Percentiles rank a stretch among this genome's conserved stretches.
Evolutionary conservation across 345 rosid genomes (phyloP).

Genomic region (Cardiospermum halicacabum): DNA sequence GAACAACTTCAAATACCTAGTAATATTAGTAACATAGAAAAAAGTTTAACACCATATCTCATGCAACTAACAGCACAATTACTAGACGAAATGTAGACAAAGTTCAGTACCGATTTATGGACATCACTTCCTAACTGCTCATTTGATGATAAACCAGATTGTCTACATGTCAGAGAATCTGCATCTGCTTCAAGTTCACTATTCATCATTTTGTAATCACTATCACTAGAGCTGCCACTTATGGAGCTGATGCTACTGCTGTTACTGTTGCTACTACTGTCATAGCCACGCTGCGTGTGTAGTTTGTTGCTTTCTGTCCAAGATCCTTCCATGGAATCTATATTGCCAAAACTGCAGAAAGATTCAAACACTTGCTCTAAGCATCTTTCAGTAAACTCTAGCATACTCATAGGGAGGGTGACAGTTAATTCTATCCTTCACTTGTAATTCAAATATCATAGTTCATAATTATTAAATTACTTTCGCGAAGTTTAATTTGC

Average conservation of each 20-base stretch:
- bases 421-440: no score
- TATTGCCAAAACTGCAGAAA: conserved; percentile 60
- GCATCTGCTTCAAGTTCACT: conserved; percentile 99
- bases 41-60: not conserved
- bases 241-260: conserved; percentile 87
- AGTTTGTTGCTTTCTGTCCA: conserved; percentile 60
- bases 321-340: conserved; percentile 57
- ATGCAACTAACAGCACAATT: conserved; percentile 2
- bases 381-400: not conserved
- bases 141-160: conserved; percentile 76
- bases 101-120: conserved; percentile 55
- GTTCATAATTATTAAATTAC: no score
- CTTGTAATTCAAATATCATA: no score
- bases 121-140: conserved; percentile 65
- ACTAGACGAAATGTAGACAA: conserved; percentile 11
- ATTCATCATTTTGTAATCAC: conserved; percentile 66
- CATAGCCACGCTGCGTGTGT: conserved; percentile 51
- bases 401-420: not conserved
- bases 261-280: conserved; percentile 94
- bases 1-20: no score
- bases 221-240: conserved; percentile 87
- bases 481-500: no score
- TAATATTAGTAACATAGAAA: no score
- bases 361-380: conserved; percentile 13
- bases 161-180: conserved; percentile 91